These are phyloP conservation scores for Termitomyces heimii DNA, from an alignment of 768 basidiomycete species.

Conservation along the genomic window DNA sequence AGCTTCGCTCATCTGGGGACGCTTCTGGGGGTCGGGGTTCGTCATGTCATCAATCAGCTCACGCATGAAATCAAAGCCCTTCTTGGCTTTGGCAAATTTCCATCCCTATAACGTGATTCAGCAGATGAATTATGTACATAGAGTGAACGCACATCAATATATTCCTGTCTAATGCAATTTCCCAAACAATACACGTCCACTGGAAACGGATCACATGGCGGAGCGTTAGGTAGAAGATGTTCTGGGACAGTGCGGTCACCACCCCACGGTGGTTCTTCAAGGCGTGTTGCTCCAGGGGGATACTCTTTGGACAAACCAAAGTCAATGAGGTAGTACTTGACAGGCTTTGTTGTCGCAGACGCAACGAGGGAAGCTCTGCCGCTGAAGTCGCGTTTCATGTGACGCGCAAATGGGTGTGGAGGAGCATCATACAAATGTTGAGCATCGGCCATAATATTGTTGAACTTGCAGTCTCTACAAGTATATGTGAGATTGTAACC, in stretches of 20 bases:
- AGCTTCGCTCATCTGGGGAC: neutral
- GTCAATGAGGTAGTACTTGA: conserved; percentile 20
- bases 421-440: conserved; percentile 2
- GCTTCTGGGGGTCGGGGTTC: neutral
- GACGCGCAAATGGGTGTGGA: conserved; percentile 4
- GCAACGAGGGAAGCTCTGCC: neutral
- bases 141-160: neutral
- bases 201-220: conserved; percentile 5
- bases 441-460: conserved; percentile 16
- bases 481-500: neutral
- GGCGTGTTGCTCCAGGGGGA: neutral
- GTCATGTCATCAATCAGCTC: conserved; percentile 1
- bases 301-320: conserved; percentile 18
- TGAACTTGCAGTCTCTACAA: conserved; percentile 12
- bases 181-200: conserved; percentile 8
- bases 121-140: neutral
- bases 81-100: neutral
- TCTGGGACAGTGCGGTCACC: conserved; percentile 5
- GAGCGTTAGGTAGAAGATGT: neutral
- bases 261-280: conserved; percentile 1
- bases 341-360: conserved; percentile 11
- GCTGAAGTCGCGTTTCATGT: conserved; percentile 7
- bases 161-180: neutral
- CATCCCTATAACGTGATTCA: neutral
- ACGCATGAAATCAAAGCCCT: conserved; percentile 1